These are phyloP conservation scores for Geranium rotundifolium DNA, from an alignment of 345 rosid genomes.

Conservation along the genomic window DNA sequence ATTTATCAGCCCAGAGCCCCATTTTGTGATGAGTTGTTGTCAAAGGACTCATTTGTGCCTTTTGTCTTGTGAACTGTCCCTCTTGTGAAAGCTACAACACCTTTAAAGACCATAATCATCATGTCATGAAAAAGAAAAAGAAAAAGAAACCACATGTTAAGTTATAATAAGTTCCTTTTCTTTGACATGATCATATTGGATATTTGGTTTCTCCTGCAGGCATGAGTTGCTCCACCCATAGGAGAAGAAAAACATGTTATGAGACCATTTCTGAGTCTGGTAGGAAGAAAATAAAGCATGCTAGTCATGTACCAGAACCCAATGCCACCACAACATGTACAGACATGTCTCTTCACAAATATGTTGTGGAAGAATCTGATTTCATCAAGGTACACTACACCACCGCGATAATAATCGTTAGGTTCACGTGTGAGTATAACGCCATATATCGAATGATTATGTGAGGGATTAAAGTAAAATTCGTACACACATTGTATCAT, in stretches of 20 bases:
- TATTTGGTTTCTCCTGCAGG: conserved; percentile 13
- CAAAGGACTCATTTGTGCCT: background rate
- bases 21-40: background rate
- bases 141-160: too few species aligned
- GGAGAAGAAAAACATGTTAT: conserved; percentile 26
- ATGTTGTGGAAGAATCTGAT: conserved; percentile 24
- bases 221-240: conserved; percentile 13
- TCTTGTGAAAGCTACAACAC: background rate
- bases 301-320: background rate
- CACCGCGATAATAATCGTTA: too few species aligned
- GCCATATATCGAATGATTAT: too few species aligned
- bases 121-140: too few species aligned
- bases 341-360: conserved; percentile 9
- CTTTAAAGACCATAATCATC: too few species aligned
- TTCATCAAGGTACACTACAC: conserved; percentile 43
- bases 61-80: too few species aligned
- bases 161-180: background rate
- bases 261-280: conserved; percentile 22
- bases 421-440: too few species aligned
- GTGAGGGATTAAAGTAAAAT: too few species aligned
- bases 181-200: background rate
- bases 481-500: too few species aligned
- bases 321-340: conserved; percentile 5
- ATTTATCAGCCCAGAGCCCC: background rate
- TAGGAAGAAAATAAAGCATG: conserved; percentile 19